These are phyloP conservation scores for Trametes sp. DNA, from an alignment of 1,284 basidiomycete species.

Conservation along the genomic window DNA sequence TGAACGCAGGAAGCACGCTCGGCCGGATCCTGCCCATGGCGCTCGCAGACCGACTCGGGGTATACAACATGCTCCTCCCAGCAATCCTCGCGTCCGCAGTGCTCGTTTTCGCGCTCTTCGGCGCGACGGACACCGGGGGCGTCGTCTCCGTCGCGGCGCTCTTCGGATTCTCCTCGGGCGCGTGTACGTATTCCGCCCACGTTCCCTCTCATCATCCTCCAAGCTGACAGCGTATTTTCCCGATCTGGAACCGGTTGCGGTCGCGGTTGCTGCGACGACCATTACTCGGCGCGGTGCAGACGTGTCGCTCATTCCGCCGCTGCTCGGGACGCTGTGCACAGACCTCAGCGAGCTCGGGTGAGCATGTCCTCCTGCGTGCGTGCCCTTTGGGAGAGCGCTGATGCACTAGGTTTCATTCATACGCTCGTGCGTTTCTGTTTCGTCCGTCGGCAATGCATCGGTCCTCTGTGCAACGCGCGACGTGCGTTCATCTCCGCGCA, in stretches of 20 bases:
- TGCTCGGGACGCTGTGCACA: constrained; percentile 52
- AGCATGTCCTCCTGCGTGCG: constrained; percentile 16
- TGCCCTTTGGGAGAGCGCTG: constrained; percentile 7
- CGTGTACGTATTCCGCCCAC: constrained; percentile 50
- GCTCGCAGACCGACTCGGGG: constrained; percentile 55
- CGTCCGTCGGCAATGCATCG: too few relatives aligned
- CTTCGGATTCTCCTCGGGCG: constrained; percentile 59
- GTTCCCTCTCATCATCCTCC: neutral
- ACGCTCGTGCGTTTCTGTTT: neutral
- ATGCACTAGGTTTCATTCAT: neutral
- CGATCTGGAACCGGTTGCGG: neutral
- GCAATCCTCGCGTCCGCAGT: constrained; percentile 50
- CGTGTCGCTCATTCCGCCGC: constrained; percentile 56
- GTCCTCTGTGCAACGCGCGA: too few relatives aligned
- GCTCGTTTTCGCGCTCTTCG: constrained; percentile 54
- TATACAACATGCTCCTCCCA: constrained; percentile 42
- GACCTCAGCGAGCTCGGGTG: constrained; percentile 57
- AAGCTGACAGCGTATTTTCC: neutral
- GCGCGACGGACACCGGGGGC: constrained; percentile 46
- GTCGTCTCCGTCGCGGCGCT: constrained; percentile 51
- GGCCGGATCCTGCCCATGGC: constrained; percentile 58
- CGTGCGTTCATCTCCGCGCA: constrained; percentile 29
- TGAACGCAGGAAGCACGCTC: constrained; percentile 57
- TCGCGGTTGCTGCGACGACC: neutral
- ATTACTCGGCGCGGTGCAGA: constrained; percentile 41